Base-by-base conservation (phyloP, 202 grass and related monocot species). In the Thinopyrum obtusiflorum region DNA sequence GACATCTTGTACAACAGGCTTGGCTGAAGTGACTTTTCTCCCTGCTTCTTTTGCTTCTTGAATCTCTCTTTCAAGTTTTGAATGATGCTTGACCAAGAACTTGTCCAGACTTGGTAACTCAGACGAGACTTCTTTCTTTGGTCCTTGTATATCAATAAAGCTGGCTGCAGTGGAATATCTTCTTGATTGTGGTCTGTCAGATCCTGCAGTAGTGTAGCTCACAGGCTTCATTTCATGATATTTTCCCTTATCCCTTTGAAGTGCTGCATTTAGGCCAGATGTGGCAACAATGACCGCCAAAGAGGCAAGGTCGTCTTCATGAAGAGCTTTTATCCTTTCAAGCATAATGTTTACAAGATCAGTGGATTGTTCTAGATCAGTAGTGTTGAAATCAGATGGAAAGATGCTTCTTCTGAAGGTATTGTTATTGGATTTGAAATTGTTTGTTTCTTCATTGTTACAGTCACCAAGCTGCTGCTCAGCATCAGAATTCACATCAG, bases 221-320 rank as follows among this genome's bases (percentile, higher is more conserved):
- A 39, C 18, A 6, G 71, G 13, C n/a, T 74, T 86, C 35, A 51
- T 80, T 76, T 80, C 40, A 84, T 84, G 40, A 65, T 68, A 78
- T 82, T 91, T 89, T 14, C 76, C 78, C 74, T 65, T 72, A 7
- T 98, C 91, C 81, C 83, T 88, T 84, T 94, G 87, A 86, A 99
- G 92, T 27, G 83, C 89, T 42, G 91, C 92, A 82, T 92, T 99
- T 29, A 99, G 86, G n/a, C 93, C 95, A 86, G 91, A 93, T 15
- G 95, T 98, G 77, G 95, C 95, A 29, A 98, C 93, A 82, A 98
- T 92, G 70, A 95, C 81, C 53, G 91, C 91, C 29, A 98, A 83
- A 88, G 95, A 95, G 68, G 91, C 73, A 78, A 98, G 89, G 46
- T 98, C 89, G 23, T 95, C 88, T 88, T 94, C 93, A 76, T 84